Percentiles rank a stretch among this genome's conserved stretches.
These are phyloP conservation scores for Stylonectria norvegica DNA, from an alignment of 2,329 filamentous ascomycete species.

Conservation along the genomic window DNA sequence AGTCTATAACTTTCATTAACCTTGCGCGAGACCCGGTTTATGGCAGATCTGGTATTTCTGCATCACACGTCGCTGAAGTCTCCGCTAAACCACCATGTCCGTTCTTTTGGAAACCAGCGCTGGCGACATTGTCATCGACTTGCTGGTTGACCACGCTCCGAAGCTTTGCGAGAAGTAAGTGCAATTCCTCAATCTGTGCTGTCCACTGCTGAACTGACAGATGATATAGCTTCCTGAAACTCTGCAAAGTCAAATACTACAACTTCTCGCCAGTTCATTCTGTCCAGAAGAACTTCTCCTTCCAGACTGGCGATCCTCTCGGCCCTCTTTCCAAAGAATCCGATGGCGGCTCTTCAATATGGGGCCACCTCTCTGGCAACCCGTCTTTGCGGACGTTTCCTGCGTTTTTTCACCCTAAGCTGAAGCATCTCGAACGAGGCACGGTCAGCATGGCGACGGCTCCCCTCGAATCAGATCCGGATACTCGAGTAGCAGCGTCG, in stretches of 20 bases:
- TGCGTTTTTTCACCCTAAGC: conserved; percentile 79
- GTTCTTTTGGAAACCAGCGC: conserved; percentile 89
- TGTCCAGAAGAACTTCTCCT: conserved; percentile 92
- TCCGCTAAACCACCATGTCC: conserved; percentile 59
- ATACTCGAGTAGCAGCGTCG: conserved; percentile 77
- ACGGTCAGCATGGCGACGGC: conserved; percentile 98
- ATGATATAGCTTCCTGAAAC: conserved; percentile 79
- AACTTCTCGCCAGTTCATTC: conserved; percentile 93
- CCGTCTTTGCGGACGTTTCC: conserved; percentile 72
- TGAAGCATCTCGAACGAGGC: conserved; percentile 84
- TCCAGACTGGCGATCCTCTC: conserved; percentile 92
- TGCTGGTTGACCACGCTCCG: conserved; percentile 83
- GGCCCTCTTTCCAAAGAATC: conserved; percentile 80
- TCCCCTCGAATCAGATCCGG: conserved; percentile 69
- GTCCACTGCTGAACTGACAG: conserved; percentile 40
- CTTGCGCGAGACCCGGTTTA: not conserved
- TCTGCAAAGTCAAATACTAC: conserved; percentile 99
- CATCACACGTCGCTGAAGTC: not conserved
- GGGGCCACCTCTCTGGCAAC: conserved; percentile 70
- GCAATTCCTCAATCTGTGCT: conserved; percentile 3
- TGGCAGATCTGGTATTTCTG: not conserved
- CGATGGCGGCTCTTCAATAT: conserved; percentile 91
- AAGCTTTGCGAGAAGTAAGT: conserved; percentile 93
- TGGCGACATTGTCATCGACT: conserved; percentile 92
- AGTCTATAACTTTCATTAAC: no score